Evolutionary conservation across 192 early-diverging fungal species (phyloP), one percentile per base, ranked within the genome.

Genomic region (Coemansia sp.): DNA sequence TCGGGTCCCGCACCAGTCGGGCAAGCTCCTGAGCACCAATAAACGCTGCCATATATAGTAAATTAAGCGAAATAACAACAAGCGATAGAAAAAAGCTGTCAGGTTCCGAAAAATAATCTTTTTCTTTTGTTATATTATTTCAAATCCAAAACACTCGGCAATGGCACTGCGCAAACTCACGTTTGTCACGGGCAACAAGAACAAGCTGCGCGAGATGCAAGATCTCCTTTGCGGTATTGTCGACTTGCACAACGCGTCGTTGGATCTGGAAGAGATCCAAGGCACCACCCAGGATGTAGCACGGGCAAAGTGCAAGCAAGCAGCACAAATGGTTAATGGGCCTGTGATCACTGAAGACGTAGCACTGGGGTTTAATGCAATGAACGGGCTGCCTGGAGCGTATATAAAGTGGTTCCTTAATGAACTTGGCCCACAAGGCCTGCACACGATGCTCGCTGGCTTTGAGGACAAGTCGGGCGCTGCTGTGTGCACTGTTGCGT

Each of bases 171-270:
- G 77, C 29, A 81, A 72, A 59, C 70, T 89, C 25, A 88, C 87
- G 12, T 97, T 97, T 82, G 94, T 97, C 10, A 95, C 93, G 32
- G 97, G 97, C 62, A 99, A 99, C 87, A 87, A 87, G 63, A 93
- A 99, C 83, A 99, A 99, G 75, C 85, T 99, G 55, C 75, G 73
- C 12, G 97, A 99, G 75, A 92, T 94, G 48, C 89, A 89, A 59
- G 84, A 81, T 15, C 94, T 99, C 62, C 86, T 99, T 14, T 68
- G 71, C 21, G 73, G 75, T 17, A 70, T 77, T 37, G 79, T 97
- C 32, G 76, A 86, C 53, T 76, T 98, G 23, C 82, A 82, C 38
- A 86, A 84, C 53, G 83, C 84, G 23, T 85, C 81, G 7, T 69
- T 95, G 7, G 94, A 98, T 69, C 74, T 98, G 51, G 88, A 91